These are phyloP conservation scores for Tylopilus subfusipes DNA, from an alignment of 768 basidiomycete species.

Conservation along the genomic window DNA sequence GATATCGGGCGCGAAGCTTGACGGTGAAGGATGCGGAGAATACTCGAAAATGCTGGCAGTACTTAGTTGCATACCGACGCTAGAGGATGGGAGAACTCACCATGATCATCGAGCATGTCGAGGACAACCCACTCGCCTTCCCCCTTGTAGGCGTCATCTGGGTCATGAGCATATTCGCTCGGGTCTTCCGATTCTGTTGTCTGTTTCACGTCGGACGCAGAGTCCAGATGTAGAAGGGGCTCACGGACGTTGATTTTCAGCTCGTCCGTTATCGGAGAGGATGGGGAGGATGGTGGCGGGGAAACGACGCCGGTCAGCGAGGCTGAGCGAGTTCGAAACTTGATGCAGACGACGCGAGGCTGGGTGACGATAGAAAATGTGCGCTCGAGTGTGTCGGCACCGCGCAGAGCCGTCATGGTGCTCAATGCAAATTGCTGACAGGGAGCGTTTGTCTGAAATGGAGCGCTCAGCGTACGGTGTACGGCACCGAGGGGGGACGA, in stretches of 20 bases:
- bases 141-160: not conserved
- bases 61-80: not conserved
- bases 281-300: constrained; percentile 18
- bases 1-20: constrained; percentile 32
- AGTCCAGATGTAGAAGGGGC: not conserved
- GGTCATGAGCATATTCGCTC: not conserved
- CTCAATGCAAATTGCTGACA: constrained; percentile 40
- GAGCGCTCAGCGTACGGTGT: not conserved
- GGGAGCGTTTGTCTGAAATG: constrained; percentile 37
- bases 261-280: constrained; percentile 24
- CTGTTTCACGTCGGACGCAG: constrained; percentile 1
- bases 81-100: constrained; percentile 18
- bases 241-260: constrained; percentile 7
- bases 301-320: constrained; percentile 7
- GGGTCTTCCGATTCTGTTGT: not conserved
- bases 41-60: constrained; percentile 42
- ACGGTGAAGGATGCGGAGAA: constrained; percentile 53
- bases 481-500: constrained; percentile 17
- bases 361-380: constrained; percentile 21
- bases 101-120: constrained; percentile 48
- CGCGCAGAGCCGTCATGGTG: constrained; percentile 41
- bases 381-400: constrained; percentile 40
- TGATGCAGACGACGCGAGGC: constrained; percentile 40
- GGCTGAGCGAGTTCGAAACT: constrained; percentile 27
- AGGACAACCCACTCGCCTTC: constrained; percentile 50